Percentiles rank a stretch among this genome's conserved stretches.
Evolutionary conservation across 371 early-diverging fungal genomes (phyloP).

Genomic region (Mortierella sp.): DNA sequence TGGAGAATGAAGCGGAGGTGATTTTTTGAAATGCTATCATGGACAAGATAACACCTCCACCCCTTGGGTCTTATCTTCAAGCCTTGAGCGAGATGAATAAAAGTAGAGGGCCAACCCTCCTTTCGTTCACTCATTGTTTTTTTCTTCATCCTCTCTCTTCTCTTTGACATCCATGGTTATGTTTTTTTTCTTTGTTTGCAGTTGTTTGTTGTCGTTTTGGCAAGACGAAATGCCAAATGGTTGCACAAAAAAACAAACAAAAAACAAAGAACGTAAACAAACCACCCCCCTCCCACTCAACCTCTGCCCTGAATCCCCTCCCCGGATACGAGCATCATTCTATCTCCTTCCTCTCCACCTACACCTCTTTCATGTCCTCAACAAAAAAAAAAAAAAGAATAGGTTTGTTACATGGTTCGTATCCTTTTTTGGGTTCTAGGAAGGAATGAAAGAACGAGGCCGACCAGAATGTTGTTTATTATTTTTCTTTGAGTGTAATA

Average conservation of each 20-base stretch:
- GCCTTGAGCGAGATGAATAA: not conserved
- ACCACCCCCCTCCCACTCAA: not conserved
- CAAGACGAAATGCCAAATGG: not conserved
- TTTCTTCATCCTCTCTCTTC: not conserved
- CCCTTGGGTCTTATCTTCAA: conserved; percentile 2
- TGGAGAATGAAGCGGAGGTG: conserved; percentile 10
- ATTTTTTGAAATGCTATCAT: not conserved
- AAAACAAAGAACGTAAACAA: not conserved
- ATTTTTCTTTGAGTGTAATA: not conserved
- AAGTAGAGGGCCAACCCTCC: not conserved
- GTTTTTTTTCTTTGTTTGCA: not conserved
- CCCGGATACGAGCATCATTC: not conserved
- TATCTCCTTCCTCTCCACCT: conserved; percentile 58
- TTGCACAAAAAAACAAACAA: conserved; percentile 5
- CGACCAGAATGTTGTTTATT: not conserved
- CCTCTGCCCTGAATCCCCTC: not conserved
- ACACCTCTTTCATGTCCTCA: not conserved
- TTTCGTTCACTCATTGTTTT: not conserved
- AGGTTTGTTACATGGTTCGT: too few relatives aligned
- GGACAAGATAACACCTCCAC: not conserved
- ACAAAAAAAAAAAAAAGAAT: too few relatives aligned
- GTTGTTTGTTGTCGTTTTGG: not conserved
- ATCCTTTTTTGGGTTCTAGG: too few relatives aligned
- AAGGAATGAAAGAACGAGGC: too few relatives aligned
- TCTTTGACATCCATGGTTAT: conserved; percentile 7